Base-by-base conservation (phyloP, 805 yeast genomes). In the Candida tammaniensis region DNA sequence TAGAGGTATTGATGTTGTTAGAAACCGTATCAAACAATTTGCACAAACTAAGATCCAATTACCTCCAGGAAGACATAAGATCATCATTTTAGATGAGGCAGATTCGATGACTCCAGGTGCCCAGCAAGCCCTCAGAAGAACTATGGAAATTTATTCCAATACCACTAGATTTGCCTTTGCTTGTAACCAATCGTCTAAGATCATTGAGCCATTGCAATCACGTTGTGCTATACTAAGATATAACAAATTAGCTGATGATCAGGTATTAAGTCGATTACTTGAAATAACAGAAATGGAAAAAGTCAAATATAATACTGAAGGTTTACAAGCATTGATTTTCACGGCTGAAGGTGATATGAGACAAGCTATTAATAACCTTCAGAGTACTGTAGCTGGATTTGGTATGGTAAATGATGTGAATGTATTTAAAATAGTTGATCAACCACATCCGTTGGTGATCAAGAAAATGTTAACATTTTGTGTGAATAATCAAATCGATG, bases 321-420 rank as follows among this genome's bases (percentile, higher is more conserved):
- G 98, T 0, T 61, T 93, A 22, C 87, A 87, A 46, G 98, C 98
- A 0, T 71, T 93, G 39, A 79, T 93, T 11, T 93, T 93, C 62
- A 82, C 97, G 0, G 94, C 96, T 0, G 98, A 93, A 54, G 98
- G 98, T 40, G 98, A 93, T 55, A 91, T 93, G 98, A 79, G 98
- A 58, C 98, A 93, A 59, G 98, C 98, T 0, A 76, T 93, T 30
- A 93, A 93, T 54, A 93, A 93, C 59, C 57, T 93, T 39, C 98
- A 93, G 55, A 82, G 95, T 51, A 88, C 97, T 0, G 91, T 82
- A 20, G 87, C 96, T 1, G 98, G 98, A 2, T 89, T 89, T 61
- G 89, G 84, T 3, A 72, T 85, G 36, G 96, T 93, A n/a, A 85
- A 79, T 51, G 87, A 87, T 30, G 87, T 85, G 25, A 91, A 89